These are phyloP conservation scores for Komagataella populi DNA, from an alignment of 805 yeast genomes.

Conservation along the genomic window DNA sequence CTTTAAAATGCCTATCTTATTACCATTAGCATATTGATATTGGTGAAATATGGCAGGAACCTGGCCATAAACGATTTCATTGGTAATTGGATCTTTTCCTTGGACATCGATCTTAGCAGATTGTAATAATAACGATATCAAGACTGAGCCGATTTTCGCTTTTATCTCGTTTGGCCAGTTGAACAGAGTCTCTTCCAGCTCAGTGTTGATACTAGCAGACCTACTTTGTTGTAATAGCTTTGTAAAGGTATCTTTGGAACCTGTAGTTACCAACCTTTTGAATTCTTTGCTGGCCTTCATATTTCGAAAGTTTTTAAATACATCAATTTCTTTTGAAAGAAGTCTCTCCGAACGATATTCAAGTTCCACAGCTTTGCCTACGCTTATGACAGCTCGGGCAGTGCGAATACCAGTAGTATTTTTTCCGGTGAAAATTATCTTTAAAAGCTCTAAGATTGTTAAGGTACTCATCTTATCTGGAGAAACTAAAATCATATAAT, in stretches of 20 bases:
- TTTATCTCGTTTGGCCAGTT: constrained; percentile 41
- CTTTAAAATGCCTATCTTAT: constrained; percentile 68
- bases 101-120: constrained; percentile 72
- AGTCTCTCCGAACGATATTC: constrained; percentile 68
- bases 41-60: constrained; percentile 90
- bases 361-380: constrained; percentile 74
- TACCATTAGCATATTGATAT: constrained; percentile 70
- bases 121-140: constrained; percentile 62
- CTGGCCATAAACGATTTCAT: constrained; percentile 46
- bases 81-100: constrained; percentile 73
- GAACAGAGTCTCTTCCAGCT: constrained; percentile 2
- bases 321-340: constrained; percentile 39
- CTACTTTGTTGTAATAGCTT: constrained; percentile 7
- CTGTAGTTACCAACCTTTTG: constrained; percentile 23
- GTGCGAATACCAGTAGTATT: constrained; percentile 52
- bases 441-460: constrained; percentile 70
- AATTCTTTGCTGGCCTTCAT: constrained; percentile 31
- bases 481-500: constrained; percentile 56
- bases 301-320: constrained; percentile 36
- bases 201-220: constrained; percentile 1
- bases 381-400: constrained; percentile 66
- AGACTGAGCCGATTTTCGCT: constrained; percentile 71
- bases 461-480: constrained; percentile 77
- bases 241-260: constrained; percentile 14
- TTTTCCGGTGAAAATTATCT: constrained; percentile 56